Base-by-base conservation (phyloP, 148 eudicot species). In the Euryodendron excelsum region DNA sequence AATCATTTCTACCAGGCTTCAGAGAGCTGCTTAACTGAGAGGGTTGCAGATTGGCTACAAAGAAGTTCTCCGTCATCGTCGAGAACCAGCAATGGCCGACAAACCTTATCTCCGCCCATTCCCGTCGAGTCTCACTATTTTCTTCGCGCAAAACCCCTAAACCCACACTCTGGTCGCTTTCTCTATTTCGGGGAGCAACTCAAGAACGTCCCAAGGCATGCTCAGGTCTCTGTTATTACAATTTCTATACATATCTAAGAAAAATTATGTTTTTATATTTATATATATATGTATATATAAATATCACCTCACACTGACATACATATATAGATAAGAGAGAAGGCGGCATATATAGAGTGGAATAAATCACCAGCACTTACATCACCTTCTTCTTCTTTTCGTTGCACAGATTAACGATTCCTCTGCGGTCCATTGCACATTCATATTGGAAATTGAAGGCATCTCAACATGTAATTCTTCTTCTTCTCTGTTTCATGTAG, bases 161-260 rank as follows among this genome's bases (percentile, higher is more conserved):
- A 63, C 25, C 39, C 68, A 7, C 31, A 17, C 68, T 21, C 5
- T 33, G 21, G 4, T 5, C 69, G 71, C 47, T 39, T 39, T n/a
- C 52, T 25, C 18, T 23, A 34, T 44, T 58, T 55, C 62, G 13
- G 60, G 21, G 55, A 30, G 20, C 59, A 41, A 11, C 73, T 25
- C 72, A 69, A 44, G 27, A 13, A 61, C 55, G 70, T 30, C 79
- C 45, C 60, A 48, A 76, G 64, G 44, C 45, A 76, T 76, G 78
- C 79, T 6, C 71, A 76, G 79, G 69, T 76, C 44, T 48, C 44
- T 48, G 71, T 63, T 47, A 21, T 56, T 18, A 47, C 8, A 56
- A 34, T 73, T 37, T 58, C 9, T 28, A 33, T 34, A 64, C n/a
- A 30, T 12, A 15, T 30, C 20, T 64, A n/a, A n/a, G n/a, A n/a